Percentiles rank a stretch among this genome's conserved stretches.
These are phyloP conservation scores for Dryadomyces quercivorus DNA, from an alignment of 2,329 filamentous ascomycete genomes.

Conservation along the genomic window DNA sequence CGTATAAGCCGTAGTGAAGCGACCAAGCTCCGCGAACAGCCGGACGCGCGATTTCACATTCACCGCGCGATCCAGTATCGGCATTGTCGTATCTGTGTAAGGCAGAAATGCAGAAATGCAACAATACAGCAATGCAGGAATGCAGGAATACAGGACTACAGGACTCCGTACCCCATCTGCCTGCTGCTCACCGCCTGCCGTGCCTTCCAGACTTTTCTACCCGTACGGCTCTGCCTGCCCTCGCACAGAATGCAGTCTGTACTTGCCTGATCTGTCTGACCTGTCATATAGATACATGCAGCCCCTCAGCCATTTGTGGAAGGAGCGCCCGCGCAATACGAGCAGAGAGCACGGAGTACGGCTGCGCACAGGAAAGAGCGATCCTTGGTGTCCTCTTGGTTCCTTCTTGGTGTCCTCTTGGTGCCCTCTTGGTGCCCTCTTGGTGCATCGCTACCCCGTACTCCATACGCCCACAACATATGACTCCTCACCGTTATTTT, in stretches of 20 bases:
- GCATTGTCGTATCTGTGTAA: background rate
- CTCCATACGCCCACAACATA: background rate
- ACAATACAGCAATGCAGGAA: no score
- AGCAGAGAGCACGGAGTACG: background rate
- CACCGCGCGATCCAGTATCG: no score
- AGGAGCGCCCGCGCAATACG: background rate
- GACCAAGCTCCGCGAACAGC: background rate
- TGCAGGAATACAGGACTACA: no score
- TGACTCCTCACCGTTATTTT: background rate
- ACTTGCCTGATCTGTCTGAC: slow-evolving; percentile 1
- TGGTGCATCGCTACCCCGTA: no score
- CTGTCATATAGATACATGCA: background rate
- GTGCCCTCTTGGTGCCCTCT: no score
- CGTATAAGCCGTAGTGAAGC: background rate
- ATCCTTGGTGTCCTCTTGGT: no score
- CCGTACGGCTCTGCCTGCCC: background rate
- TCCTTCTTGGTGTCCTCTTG: no score
- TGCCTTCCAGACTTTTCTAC: background rate
- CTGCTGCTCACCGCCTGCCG: background rate
- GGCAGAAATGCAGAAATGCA: background rate
- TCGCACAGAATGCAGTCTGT: background rate
- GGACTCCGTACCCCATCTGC: no score
- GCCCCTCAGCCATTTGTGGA: background rate
- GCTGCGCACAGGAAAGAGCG: background rate
- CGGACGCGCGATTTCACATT: no score